Evolutionary conservation across 805 yeast species (phyloP).

Genomic region (Metschnikowia picachoensis): DNA sequence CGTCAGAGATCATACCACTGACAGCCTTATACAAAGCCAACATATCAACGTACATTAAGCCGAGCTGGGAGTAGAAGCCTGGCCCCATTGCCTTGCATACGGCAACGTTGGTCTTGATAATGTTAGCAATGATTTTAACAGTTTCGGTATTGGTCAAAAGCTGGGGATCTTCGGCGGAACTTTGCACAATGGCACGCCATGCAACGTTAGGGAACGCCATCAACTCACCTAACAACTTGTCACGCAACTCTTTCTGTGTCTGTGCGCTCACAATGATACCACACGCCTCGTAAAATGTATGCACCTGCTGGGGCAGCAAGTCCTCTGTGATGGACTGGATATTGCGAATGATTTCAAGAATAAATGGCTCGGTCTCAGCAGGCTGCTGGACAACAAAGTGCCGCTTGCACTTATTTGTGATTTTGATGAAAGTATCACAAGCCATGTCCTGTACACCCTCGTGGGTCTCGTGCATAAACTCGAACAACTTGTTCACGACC

Average conservation of each 20-base stretch:
- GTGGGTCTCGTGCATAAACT: constrained; percentile 99
- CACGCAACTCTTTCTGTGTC: constrained; percentile 62
- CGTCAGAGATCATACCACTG: constrained; percentile 74
- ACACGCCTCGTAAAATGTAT: constrained; percentile 96
- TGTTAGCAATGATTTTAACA: constrained; percentile 88
- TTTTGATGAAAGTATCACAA: constrained; percentile 96
- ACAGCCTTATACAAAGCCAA: constrained; percentile 85
- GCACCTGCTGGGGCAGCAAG: constrained; percentile 95
- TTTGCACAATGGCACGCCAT: constrained; percentile 85
- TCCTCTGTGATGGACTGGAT: constrained; percentile 87
- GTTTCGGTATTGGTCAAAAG: constrained; percentile 75
- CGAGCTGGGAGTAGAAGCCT: constrained; percentile 83
- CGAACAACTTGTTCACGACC: constrained; percentile 91
- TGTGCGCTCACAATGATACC: constrained; percentile 91
- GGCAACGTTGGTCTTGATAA: constrained; percentile 91
- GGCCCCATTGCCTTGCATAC: constrained; percentile 95
- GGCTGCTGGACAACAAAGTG: constrained; percentile 88
- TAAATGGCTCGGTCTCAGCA: constrained; percentile 84
- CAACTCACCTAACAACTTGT: constrained; percentile 66
- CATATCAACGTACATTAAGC: constrained; percentile 84
- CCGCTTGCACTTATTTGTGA: constrained; percentile 90
- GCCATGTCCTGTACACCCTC: constrained; percentile 99
- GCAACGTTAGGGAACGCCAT: constrained; percentile 94
- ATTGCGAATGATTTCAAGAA: constrained; percentile 80
- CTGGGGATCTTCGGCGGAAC: constrained; percentile 80